Base-by-base conservation (phyloP, 257 asterid species). In the Lantana camara region DNA sequence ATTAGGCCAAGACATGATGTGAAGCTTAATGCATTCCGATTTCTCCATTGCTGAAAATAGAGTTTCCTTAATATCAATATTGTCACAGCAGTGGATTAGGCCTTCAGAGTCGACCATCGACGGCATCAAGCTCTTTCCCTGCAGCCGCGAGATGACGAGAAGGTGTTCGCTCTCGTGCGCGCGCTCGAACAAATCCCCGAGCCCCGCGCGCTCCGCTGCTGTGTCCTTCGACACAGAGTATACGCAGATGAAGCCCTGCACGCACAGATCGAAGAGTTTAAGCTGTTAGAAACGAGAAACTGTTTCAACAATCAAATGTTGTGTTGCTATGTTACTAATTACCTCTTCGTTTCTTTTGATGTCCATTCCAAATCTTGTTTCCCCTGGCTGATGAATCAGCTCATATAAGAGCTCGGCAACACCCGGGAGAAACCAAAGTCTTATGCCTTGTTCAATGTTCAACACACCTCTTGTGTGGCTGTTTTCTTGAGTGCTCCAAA, bases 351-450 rank as follows among this genome's bases (percentile, higher is more conserved):
- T 81, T 60, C 80, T 64, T 47, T 73, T 69, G 20, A 84, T 72
- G 32, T 81, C 77, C 70, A 79, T 70, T 9, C 85, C 85, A 5
- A 79, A 84, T 22, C 85, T 60, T 42, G 74, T 9, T 68, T 84
- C 91, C 29, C 83, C 80, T 4, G 59, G 73, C 53, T 47, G 68
- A 3, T 83, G 83, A 38, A 59, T 56, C 8, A 81, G 63, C 50
- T 70, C 74, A 7, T 74, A 14, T 11, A 75, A 66, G 23, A 74
- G 23, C 71, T 84, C 87, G 22, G 73, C 64, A 1, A 74, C 45
- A 22, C 87, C 85, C 0, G 85, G 87, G 4, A 84, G 67, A 60
- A 78, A 84, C 85, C 87, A 81, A 7, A 84, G 70, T 44, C 87
- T 70, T 46, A 79, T 68, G 16, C 82, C 82, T 22, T 69, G 80